phyloP scores from a whole-genome alignment of 106 monocot genomes.

The Amphibolis antarctica region DNA sequence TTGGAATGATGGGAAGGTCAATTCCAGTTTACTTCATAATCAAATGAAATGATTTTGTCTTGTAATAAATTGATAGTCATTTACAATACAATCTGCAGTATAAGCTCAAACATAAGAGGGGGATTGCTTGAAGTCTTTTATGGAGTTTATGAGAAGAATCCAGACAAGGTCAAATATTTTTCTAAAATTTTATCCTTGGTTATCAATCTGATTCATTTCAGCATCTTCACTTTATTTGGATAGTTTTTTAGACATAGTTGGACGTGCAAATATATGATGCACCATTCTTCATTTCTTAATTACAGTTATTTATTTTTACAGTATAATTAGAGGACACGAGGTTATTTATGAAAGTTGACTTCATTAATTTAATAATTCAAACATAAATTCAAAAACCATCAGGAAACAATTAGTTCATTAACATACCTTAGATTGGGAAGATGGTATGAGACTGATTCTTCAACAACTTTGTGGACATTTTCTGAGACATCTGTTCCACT shows the following conservation, averaged over 20 bases:
- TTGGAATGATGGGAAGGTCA: slow-evolving; percentile 99
- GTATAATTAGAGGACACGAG: too few relatives aligned
- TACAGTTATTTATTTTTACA: background rate
- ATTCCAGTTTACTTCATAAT: background rate
- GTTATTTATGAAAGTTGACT: too few relatives aligned
- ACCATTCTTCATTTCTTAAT: background rate
- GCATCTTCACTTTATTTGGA: background rate
- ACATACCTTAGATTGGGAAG: too few relatives aligned
- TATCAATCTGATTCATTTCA: background rate
- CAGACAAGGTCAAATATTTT: slow-evolving; percentile 48
- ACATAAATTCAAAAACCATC: too few relatives aligned
- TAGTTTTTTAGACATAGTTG: background rate
- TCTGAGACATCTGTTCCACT: too few relatives aligned
- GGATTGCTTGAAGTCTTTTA: slow-evolving; percentile 93
- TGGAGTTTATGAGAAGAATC: slow-evolving; percentile 98
- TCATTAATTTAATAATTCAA: too few relatives aligned
- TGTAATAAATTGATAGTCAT: slow-evolving; percentile 1
- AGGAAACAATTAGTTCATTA: too few relatives aligned
- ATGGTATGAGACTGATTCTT: too few relatives aligned
- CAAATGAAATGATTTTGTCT: background rate
- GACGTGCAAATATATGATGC: background rate
- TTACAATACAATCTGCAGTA: slow-evolving; percentile 43
- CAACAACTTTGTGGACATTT: too few relatives aligned
- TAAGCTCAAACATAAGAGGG: slow-evolving; percentile 93
- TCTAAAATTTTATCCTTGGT: slow-evolving; percentile 2